Evolutionary conservation across 352 stramenopile species (phyloP).

Genomic region (Phytophthora pisi): DNA sequence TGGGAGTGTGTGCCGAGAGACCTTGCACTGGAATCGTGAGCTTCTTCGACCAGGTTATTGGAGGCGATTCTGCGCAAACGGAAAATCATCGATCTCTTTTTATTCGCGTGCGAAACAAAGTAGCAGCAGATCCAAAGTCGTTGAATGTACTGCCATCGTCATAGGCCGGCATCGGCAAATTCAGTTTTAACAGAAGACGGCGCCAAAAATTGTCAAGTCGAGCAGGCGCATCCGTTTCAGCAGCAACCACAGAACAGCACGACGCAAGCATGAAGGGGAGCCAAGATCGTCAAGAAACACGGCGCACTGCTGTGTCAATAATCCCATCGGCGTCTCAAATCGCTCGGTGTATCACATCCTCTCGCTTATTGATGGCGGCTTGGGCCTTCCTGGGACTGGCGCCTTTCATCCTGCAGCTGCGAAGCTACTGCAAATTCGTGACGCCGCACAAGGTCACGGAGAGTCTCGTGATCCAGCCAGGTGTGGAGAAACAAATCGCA

Average conservation of each 20-base stretch:
- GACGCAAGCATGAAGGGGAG: not conserved
- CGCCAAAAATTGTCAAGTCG: not conserved
- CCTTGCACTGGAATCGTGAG: not conserved
- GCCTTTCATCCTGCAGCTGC: conserved; percentile 7
- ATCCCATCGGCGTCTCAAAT: not conserved
- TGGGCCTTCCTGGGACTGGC: conserved; percentile 10
- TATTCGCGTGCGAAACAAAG: conserved; percentile 4
- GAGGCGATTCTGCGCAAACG: not conserved
- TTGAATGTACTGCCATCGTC: not conserved
- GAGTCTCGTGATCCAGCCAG: conserved; percentile 4
- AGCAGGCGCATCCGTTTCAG: not conserved
- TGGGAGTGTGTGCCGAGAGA: not conserved
- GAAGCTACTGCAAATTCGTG: conserved; percentile 17
- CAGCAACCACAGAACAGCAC: not conserved
- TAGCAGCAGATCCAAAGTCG: not conserved
- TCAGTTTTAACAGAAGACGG: no score
- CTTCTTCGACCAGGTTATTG: conserved; percentile 3
- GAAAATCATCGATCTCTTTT: not conserved
- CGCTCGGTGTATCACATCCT: not conserved
- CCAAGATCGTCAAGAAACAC: not conserved
- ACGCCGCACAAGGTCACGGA: conserved; percentile 5
- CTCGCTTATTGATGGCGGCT: not conserved
- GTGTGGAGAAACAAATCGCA: not conserved
- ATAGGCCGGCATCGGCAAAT: no score
- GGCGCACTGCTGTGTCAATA: not conserved